Percentiles rank a stretch among this genome's conserved stretches.
Evolutionary conservation across 2,329 filamentous ascomycete species (phyloP).

Genomic region (Coleophoma cylindrospora): DNA sequence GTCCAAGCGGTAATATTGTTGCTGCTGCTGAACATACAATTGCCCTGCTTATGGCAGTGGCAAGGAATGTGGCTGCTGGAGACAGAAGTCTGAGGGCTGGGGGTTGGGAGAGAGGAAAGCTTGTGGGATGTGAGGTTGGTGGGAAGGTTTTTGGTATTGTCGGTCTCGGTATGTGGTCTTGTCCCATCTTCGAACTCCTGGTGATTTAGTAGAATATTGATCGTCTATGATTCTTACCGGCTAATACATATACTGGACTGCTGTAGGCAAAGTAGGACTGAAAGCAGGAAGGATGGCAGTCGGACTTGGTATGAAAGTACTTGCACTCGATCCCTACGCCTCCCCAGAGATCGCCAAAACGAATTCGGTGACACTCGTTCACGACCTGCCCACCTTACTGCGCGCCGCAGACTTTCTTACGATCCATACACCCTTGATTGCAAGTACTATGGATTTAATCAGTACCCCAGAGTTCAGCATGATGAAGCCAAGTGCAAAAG

Average conservation of each 20-base stretch:
- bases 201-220: no score
- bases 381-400: conserved; percentile 54
- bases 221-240: not conserved
- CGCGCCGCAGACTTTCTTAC: conserved; percentile 70
- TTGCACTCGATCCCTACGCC: conserved; percentile 74
- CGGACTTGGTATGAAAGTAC: conserved; percentile 70
- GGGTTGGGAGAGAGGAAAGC: conserved; percentile 68
- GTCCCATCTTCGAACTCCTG: no score
- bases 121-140: conserved; percentile 74
- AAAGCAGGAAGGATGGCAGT: conserved; percentile 76
- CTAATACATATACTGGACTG: not conserved
- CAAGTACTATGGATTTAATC: conserved; percentile 71
- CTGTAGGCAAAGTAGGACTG: conserved; percentile 69
- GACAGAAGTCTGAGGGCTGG: conserved; percentile 65
- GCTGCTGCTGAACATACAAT: conserved; percentile 78
- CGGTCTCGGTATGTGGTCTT: conserved; percentile 40
- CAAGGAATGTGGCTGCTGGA: conserved; percentile 67
- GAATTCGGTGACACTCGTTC: conserved; percentile 60
- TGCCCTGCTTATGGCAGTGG: conserved; percentile 67
- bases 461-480: conserved; percentile 57
- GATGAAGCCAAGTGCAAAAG: conserved; percentile 70
- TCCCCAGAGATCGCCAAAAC: conserved; percentile 65
- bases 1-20: conserved; percentile 73
- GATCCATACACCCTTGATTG: conserved; percentile 75
- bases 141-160: conserved; percentile 73